Conservation (phyloP, 345 rosid species). For the Carallia pectinifolia region DNA sequence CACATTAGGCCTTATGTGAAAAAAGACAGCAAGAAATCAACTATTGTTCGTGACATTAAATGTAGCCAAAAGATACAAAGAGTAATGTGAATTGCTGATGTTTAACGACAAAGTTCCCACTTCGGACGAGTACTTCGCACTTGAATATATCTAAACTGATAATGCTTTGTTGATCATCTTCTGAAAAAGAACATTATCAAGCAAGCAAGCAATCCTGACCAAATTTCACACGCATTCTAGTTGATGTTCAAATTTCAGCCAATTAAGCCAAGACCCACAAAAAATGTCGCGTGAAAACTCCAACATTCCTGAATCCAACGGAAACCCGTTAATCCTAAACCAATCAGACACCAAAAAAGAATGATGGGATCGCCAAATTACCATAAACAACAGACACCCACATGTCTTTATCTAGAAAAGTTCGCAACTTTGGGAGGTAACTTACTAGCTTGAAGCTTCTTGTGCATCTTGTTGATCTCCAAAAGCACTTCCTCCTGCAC, state of each 20-base stretch:
- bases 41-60: background rate
- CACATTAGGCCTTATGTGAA: background rate
- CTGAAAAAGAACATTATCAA: background rate
- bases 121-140: too few relatives aligned
- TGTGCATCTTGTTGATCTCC: conserved; percentile 89
- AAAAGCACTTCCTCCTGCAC: conserved; percentile 56
- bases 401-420: background rate
- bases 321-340: conserved; percentile 20
- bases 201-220: background rate
- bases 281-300: background rate
- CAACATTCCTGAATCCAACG: conserved; percentile 6
- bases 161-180: too few relatives aligned
- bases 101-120: background rate
- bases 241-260: too few relatives aligned
- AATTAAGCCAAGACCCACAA: background rate
- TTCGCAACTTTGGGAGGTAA: background rate
- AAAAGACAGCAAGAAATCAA: background rate
- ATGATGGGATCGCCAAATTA: background rate
- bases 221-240: too few relatives aligned
- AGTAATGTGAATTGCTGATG: background rate
- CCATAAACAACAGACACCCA: background rate
- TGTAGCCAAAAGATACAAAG: background rate
- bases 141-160: too few relatives aligned
- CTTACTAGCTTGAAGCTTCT: conserved; percentile 73
- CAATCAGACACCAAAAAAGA: background rate